Conservation (phyloP, 441 rosid genomes). For the Pelargonium myrrhifolium region DNA sequence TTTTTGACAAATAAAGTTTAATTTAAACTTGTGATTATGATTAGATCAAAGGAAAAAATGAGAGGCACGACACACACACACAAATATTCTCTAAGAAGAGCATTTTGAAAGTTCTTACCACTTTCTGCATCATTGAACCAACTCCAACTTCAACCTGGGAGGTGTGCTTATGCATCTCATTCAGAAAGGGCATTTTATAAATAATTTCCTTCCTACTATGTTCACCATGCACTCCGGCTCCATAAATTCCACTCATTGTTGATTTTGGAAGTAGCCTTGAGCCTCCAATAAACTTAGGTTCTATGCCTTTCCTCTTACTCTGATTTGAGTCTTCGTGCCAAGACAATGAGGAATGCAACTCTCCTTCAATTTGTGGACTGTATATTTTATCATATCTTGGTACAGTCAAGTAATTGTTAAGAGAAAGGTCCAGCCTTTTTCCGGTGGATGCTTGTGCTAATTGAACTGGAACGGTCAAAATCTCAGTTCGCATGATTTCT, state of each 20-base stretch:
- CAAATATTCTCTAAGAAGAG: slow-evolving; percentile 9
- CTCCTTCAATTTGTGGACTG: slow-evolving; percentile 28
- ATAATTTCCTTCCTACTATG: slow-evolving; percentile 28
- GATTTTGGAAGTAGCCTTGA: slow-evolving; percentile 34
- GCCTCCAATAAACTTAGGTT: slow-evolving; percentile 29
- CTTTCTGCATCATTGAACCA: slow-evolving; percentile 38
- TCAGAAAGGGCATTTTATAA: slow-evolving; percentile 25
- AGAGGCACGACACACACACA: slow-evolving; percentile 7
- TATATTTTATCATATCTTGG: slow-evolving; percentile 31
- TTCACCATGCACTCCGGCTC: slow-evolving; percentile 31
- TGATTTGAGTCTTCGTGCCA: slow-evolving; percentile 29
- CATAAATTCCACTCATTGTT: slow-evolving; percentile 26
- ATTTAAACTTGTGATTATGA: not conserved
- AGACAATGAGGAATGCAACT: slow-evolving; percentile 22
- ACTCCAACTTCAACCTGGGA: slow-evolving; percentile 33
- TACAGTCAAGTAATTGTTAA: slow-evolving; percentile 33
- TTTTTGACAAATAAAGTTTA: not conserved
- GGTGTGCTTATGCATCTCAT: slow-evolving; percentile 32
- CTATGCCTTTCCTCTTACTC: slow-evolving; percentile 30
- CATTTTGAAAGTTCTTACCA: slow-evolving; percentile 40
- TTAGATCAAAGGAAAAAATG: not conserved
- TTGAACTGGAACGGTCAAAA: slow-evolving; percentile 26
- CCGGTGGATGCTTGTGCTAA: slow-evolving; percentile 29
- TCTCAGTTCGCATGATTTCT: slow-evolving; percentile 22
- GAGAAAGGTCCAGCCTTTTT: slow-evolving; percentile 34